phyloP scores from a whole-genome alignment of 768 basidiomycete species.

The Suillus alpinus region DNA sequence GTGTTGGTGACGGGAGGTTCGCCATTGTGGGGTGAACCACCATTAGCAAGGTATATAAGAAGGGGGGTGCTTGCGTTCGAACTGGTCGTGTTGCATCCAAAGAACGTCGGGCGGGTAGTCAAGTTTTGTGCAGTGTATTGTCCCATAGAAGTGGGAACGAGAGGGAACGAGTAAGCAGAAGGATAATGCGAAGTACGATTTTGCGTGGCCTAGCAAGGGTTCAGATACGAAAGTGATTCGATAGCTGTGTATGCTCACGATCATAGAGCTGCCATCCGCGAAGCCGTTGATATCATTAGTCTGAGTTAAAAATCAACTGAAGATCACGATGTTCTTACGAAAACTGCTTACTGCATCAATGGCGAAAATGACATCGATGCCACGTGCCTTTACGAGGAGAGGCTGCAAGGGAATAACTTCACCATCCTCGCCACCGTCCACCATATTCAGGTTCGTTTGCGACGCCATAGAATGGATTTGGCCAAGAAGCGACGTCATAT shows the following conservation, averaged over 20 bases:
- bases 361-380: constrained; percentile 48
- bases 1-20: constrained; percentile 42
- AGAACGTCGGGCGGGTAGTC: constrained; percentile 41
- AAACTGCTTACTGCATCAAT: constrained; percentile 40
- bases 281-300: constrained; percentile 16
- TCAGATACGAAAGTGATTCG: not conserved
- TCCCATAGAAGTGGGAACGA: constrained; percentile 23
- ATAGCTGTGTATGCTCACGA: constrained; percentile 14
- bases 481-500: constrained; percentile 31
- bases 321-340: not conserved
- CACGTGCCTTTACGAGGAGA: constrained; percentile 44
- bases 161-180: constrained; percentile 31
- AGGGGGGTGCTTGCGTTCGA: constrained; percentile 38
- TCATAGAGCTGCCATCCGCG: constrained; percentile 23
- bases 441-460: constrained; percentile 31
- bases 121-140: constrained; percentile 36
- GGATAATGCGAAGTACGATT: constrained; percentile 39
- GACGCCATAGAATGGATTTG: constrained; percentile 39
- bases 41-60: constrained; percentile 59
- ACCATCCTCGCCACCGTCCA: constrained; percentile 43
- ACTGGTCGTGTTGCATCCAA: constrained; percentile 37
- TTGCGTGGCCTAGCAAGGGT: constrained; percentile 23
- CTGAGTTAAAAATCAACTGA: constrained; percentile 6
- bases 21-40: constrained; percentile 41
- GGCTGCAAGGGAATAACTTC: constrained; percentile 49